Evolutionary conservation across 306 rosid species (phyloP), one percentile per base, ranked within the genome.

Genomic region (Luffa aegyptiaca): DNA sequence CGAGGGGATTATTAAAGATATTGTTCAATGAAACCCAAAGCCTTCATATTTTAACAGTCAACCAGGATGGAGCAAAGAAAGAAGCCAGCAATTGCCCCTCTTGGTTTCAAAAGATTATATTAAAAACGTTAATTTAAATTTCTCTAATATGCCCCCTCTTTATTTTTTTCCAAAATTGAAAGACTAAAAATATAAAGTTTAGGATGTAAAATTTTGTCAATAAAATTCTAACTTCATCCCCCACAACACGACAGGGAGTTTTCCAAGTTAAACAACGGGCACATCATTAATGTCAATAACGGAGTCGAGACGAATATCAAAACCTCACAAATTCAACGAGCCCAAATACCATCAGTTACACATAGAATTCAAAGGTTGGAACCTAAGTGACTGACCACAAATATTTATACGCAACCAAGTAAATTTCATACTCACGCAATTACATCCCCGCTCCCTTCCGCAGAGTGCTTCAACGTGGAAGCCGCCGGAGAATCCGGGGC

Each of bases 391-490:
- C 75, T n/a, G 36, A 20, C 35, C 16, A 69, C 8, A 69, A n/a
- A 42, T 69, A 42, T 10, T 42, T 10, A 42, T n/a, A 69, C 9
- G 35, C 6, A 31, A 72, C 58, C 41, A 72, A 72, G 21, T 21
- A 46, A 21, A 46, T 48, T 8, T 26, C 59, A 72, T 21, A 79
- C 90, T 85, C 79, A 87, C 90, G 73, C 69, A 76, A 77, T 65
- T 48, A 37, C 42, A 39, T 80, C 83, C 13, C 26, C 75, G 55
- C 44, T 65, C 70, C 69, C 78, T 84, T 62, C 83, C 0, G 68
- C 64, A 8, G 59, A 74, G 42, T 45, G 4, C 80, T 44, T 51
- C 44, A 63, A 70, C 36, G 75, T 36, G 3, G 82, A 58, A 5
- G 53, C 52, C 55, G 42, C 33, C 46, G 79, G 57, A 39, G 75